These are phyloP conservation scores for Chaetomium fimeti DNA, from an alignment of 495 filamentous ascomycete species.

Conservation along the genomic window DNA sequence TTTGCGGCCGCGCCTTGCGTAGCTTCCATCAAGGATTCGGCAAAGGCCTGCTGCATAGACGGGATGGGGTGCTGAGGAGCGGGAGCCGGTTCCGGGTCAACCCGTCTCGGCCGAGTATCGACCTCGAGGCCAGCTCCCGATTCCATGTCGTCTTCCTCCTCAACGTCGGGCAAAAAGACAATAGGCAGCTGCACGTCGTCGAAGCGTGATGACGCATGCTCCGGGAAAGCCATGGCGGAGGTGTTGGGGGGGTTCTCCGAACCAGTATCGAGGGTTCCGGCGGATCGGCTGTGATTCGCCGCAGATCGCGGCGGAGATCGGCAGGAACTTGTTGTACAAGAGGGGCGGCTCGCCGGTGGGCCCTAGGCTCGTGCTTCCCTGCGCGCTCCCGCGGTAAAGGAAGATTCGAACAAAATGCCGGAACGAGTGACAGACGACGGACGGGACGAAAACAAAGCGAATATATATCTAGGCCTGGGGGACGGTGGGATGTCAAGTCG, in stretches of 20 bases:
- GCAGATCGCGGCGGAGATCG: conserved; percentile 32
- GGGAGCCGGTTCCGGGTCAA: conserved; percentile 26
- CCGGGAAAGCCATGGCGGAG: conserved; percentile 27
- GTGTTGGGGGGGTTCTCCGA: conserved; percentile 9
- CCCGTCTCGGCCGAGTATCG: conserved; percentile 15
- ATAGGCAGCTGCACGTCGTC: conserved; percentile 32
- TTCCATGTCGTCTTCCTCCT: conserved; percentile 16
- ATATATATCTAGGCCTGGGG: neutral
- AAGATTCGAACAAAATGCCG: conserved; percentile 9
- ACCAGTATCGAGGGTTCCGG: conserved; percentile 12
- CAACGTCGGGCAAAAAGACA: conserved; percentile 24
- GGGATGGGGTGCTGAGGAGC: conserved; percentile 60
- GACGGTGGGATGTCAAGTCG: neutral
- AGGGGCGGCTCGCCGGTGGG: conserved; percentile 19
- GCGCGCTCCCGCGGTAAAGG: conserved; percentile 24
- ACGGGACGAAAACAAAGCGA: neutral
- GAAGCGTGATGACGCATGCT: conserved; percentile 15
- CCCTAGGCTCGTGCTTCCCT: conserved; percentile 16
- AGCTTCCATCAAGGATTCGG: conserved; percentile 83
- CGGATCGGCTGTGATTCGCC: conserved; percentile 23
- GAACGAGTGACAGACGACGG: neutral
- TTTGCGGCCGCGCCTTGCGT: conserved; percentile 48
- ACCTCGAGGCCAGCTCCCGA: conserved; percentile 20
- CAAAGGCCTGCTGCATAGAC: conserved; percentile 86
- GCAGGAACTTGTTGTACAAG: conserved; percentile 32